Evolutionary conservation across 192 early-diverging fungal species (phyloP), one percentile per base, ranked within the genome.

Genomic region (Backusella parvicylindrica): DNA sequence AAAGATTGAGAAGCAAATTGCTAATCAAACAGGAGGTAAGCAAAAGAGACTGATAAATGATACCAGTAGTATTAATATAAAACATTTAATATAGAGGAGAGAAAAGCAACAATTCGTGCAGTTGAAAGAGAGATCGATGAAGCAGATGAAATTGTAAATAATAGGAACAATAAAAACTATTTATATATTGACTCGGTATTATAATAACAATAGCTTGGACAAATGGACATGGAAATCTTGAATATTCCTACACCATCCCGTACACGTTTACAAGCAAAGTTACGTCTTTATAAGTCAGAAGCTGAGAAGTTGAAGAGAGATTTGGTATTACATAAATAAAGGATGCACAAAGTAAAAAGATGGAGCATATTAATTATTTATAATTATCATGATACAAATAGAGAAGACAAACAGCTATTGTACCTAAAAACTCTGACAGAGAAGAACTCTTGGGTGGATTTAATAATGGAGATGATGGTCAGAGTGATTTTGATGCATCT

Each of bases 211-310:
- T 74, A 95, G 94, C 71, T 95, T 53, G 89, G 89, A 64, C 95
- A 97, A 86, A 94, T 99, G 92, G 97, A 97, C 77, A 92, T 96
- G 83, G 97, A 99, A 77, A 84, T 96, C 7, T 77, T 92, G 21
- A 92, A 94, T 28, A 84, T 96, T 15, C 86, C 91, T 13, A 82
- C 87, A 1, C 79, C 91, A 15, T 76, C 83, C 12, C 89, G 91
- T 50, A 86, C 84, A 66, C 89, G 90, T 43, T 84, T 94, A 3
- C 88, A 92, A 53, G 88, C 91, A 2, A 88, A 86, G 38, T 77
- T 95, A 32, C 88, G 91, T 38, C 78, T 82, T 31, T 92, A 90
- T 86, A 97, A 94, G 78, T 84, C 91, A 6, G 93, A 96, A 38
- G 82, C 93, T 23, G 94, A 97, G 49, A 90, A 89, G 66, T 36